Percentiles rank a stretch among this genome's conserved stretches.
These are phyloP conservation scores for Elsinoe perseae DNA, from an alignment of 2,329 filamentous ascomycete species.

Conservation along the genomic window DNA sequence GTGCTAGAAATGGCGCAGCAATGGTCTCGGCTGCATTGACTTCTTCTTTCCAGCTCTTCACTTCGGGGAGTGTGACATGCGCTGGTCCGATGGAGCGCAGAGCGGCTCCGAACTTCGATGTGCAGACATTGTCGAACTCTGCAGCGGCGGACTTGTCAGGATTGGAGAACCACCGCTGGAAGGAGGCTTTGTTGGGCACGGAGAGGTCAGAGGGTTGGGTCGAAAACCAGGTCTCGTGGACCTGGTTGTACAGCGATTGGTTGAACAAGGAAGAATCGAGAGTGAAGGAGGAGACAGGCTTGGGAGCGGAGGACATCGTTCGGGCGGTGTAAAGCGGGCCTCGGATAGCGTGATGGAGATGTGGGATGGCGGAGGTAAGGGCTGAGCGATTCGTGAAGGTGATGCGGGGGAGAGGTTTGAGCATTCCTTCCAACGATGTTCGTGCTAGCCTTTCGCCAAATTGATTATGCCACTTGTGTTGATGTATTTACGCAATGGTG, in stretches of 20 bases:
- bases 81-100: slow-evolving; percentile 34
- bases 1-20: slow-evolving; percentile 32
- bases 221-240: slow-evolving; percentile 35
- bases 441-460: too few species aligned
- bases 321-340: neutral
- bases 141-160: slow-evolving; percentile 27
- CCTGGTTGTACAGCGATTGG: slow-evolving; percentile 29
- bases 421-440: neutral
- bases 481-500: too few species aligned
- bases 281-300: slow-evolving; percentile 20
- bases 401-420: neutral
- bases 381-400: neutral
- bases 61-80: slow-evolving; percentile 26
- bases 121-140: slow-evolving; percentile 33
- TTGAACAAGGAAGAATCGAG: slow-evolving; percentile 37
- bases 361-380: neutral
- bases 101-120: slow-evolving; percentile 29
- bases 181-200: slow-evolving; percentile 22
- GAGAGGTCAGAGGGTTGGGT: slow-evolving; percentile 27
- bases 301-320: neutral
- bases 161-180: slow-evolving; percentile 34
- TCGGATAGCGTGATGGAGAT: neutral
- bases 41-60: slow-evolving; percentile 24
- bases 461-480: too few species aligned
- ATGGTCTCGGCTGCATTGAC: slow-evolving; percentile 21